Conservation (phyloP, 371 early-diverging fungal species). For the Mortierella sp. region DNA sequence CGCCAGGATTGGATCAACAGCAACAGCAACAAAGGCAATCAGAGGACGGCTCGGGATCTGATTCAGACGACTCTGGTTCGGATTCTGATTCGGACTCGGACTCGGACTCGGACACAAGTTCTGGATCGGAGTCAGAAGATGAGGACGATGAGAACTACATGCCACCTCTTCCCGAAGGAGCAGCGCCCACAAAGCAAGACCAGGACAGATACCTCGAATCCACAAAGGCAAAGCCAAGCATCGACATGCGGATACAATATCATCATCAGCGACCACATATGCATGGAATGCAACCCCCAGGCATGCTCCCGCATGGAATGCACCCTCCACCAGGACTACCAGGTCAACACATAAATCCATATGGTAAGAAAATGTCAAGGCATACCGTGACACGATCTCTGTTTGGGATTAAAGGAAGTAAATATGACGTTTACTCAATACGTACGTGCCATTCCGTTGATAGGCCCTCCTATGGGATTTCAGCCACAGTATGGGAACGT, state of each 20-base stretch:
- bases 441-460: not conserved
- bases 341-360: slow-evolving; percentile 21
- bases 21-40: slow-evolving; percentile 1
- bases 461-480: slow-evolving; percentile 29
- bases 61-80: slow-evolving; percentile 25
- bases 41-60: slow-evolving; percentile 21
- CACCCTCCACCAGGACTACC: slow-evolving; percentile 27
- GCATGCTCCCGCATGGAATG: slow-evolving; percentile 17
- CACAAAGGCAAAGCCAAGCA: slow-evolving; percentile 26
- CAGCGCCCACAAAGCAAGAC: slow-evolving; percentile 34
- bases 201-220: slow-evolving; percentile 25
- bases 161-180: slow-evolving; percentile 52
- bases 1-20: slow-evolving; percentile 12
- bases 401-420: not conserved
- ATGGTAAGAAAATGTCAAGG: slow-evolving; percentile 16
- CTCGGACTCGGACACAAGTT: slow-evolving; percentile 31
- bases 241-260: slow-evolving; percentile 30
- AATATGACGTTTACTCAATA: not conserved
- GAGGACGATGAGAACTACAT: slow-evolving; percentile 40
- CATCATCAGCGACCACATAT: slow-evolving; percentile 20
- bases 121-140: slow-evolving; percentile 35
- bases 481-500: slow-evolving; percentile 34
- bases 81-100: slow-evolving; percentile 39
- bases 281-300: slow-evolving; percentile 14
- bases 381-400: not conserved